A percentile compares a stretch with the other conserved stretches of the same genome.
These are phyloP conservation scores for Senna tora DNA, from an alignment of 306 rosid species.

Conservation along the genomic window DNA sequence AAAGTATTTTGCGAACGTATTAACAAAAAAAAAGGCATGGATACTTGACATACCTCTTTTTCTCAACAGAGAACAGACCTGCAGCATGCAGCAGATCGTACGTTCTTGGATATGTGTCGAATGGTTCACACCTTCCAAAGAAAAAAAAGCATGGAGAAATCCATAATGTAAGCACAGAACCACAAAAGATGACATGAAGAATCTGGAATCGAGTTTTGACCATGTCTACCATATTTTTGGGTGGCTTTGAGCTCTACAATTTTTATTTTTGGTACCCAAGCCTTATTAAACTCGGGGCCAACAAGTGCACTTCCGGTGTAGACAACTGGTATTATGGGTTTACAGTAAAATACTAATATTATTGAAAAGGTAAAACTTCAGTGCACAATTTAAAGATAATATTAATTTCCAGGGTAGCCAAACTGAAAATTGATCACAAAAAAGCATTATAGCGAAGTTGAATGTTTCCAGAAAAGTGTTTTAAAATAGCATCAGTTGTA, in stretches of 20 bases:
- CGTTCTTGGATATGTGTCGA: conserved; percentile 94
- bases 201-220: neutral
- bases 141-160: conserved; percentile 24
- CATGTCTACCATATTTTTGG: neutral
- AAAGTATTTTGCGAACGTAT: too few relatives aligned
- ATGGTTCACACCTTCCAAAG: conserved; percentile 84
- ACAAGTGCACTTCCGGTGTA: too few relatives aligned
- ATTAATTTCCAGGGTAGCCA: conserved; percentile 24
- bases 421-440: conserved; percentile 29
- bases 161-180: neutral
- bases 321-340: neutral
- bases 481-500: neutral
- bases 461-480: conserved; percentile 25
- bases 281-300: too few relatives aligned
- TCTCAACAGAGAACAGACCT: conserved; percentile 75
- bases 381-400: conserved; percentile 5
- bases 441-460: conserved; percentile 8
- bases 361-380: neutral
- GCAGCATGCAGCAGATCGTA: conserved; percentile 87
- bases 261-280: too few relatives aligned
- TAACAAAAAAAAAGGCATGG: neutral
- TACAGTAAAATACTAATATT: neutral
- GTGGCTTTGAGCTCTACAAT: neutral
- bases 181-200: neutral
- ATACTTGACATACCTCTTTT: conserved; percentile 57